Conservation (phyloP, 169 alveolate species). For the Eimeria mitis region DNA sequence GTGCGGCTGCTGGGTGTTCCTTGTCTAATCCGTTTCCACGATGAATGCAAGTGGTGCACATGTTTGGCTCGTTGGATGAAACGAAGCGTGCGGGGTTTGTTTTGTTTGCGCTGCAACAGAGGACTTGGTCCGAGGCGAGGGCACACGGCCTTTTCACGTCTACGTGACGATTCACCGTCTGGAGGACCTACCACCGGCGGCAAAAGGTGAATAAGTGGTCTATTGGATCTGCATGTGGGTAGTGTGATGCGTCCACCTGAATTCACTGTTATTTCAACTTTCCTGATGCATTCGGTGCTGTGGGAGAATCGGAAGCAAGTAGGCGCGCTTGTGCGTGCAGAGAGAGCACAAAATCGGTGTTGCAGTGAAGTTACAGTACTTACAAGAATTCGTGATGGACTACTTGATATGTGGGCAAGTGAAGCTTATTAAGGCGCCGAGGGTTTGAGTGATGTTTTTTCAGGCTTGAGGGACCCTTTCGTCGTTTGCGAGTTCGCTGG, state of each 20-base stretch:
- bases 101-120: constrained; percentile 17
- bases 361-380: background rate
- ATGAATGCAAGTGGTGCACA: background rate
- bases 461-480: constrained; percentile 89
- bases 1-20: background rate
- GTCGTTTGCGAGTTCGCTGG: constrained; percentile 94
- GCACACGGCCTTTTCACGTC: constrained; percentile 85
- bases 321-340: background rate
- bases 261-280: background rate
- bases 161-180: constrained; percentile 65
- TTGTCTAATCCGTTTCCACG: background rate
- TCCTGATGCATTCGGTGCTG: background rate
- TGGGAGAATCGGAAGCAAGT: background rate
- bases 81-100: background rate
- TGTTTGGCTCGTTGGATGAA: background rate
- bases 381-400: background rate
- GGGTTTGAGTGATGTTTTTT: background rate
- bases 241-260: background rate
- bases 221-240: background rate
- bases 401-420: background rate
- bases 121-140: constrained; percentile 64
- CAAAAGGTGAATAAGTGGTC: constrained; percentile 18
- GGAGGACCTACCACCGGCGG: constrained; percentile 58
- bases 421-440: background rate
- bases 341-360: background rate